Percentiles rank a stretch among this genome's conserved stretches.
Conservation (phyloP, 495 filamentous ascomycete genomes). For the Penicillium canescens region DNA sequence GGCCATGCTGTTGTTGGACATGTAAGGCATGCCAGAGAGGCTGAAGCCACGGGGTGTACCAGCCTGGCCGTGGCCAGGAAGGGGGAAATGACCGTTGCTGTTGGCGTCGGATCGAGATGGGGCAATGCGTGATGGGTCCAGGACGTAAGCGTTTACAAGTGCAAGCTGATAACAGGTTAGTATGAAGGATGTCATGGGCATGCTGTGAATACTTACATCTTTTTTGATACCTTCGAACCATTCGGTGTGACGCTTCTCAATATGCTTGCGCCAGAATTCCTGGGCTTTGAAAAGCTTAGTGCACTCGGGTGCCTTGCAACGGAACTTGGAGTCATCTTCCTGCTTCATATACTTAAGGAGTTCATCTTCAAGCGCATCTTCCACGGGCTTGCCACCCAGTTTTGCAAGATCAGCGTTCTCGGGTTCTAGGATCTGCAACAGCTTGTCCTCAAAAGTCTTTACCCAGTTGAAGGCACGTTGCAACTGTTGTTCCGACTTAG, state of each 20-base stretch:
- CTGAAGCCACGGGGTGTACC: conserved; percentile 93
- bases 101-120: conserved; percentile 94
- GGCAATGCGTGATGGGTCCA: conserved; percentile 90
- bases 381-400: conserved; percentile 83
- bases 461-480: conserved; percentile 98
- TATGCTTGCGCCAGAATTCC: conserved; percentile 94
- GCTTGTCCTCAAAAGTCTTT: conserved; percentile 97
- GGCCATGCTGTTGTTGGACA: neutral
- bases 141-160: conserved; percentile 88
- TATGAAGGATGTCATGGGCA: neutral
- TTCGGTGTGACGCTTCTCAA: conserved; percentile 92
- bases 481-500: conserved; percentile 86
- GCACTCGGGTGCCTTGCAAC: conserved; percentile 95
- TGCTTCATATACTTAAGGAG: conserved; percentile 87
- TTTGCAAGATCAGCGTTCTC: conserved; percentile 82
- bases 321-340: conserved; percentile 93
- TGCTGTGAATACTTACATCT: conserved; percentile 62
- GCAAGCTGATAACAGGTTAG: conserved; percentile 58
- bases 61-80: conserved; percentile 68
- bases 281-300: conserved; percentile 97
- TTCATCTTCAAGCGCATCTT: conserved; percentile 86
- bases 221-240: conserved; percentile 79
- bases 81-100: conserved; percentile 92
- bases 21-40: conserved; percentile 64
- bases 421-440: conserved; percentile 87